Conservation (phyloP, 208 protist genomes). For the Naegleria lovaniensis region DNA sequence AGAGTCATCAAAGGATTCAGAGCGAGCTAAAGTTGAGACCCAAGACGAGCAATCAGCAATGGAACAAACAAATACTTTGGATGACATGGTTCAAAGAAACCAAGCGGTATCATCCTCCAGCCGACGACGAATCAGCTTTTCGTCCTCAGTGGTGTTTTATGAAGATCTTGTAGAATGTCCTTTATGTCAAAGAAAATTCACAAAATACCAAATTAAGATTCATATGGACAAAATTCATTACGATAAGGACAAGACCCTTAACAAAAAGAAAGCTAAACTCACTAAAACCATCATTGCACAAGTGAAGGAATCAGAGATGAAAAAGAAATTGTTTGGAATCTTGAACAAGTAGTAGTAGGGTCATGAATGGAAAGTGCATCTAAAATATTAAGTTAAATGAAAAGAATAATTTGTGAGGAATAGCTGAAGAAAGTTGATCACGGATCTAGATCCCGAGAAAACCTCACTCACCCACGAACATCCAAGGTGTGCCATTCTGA, state of each 20-base stretch:
- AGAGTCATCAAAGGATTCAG: no score
- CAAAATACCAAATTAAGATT: conserved; percentile 7
- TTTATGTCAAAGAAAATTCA: conserved; percentile 14
- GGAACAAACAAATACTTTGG: no score
- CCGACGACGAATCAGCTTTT: background rate
- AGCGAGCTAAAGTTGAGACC: no score
- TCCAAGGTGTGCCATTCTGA: no score
- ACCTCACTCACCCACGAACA: no score
- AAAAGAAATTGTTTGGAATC: background rate
- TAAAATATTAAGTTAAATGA: no score
- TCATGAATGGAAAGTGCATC: no score
- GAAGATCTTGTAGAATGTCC: background rate
- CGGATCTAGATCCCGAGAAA: no score
- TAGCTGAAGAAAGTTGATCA: no score
- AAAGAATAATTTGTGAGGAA: background rate
- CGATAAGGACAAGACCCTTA: background rate
- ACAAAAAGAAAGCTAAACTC: background rate
- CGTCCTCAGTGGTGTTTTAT: background rate
- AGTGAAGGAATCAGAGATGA: background rate
- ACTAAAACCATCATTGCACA: background rate
- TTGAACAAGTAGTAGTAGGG: background rate
- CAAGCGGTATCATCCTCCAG: no score
- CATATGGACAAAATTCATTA: conserved; percentile 16
- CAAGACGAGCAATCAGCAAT: no score
- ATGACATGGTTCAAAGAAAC: no score